A percentile compares a stretch with the other conserved stretches of the same genome.
These are phyloP conservation scores for Botrytis fragariae DNA, from an alignment of 2,329 filamentous ascomycete genomes.

Conservation along the genomic window DNA sequence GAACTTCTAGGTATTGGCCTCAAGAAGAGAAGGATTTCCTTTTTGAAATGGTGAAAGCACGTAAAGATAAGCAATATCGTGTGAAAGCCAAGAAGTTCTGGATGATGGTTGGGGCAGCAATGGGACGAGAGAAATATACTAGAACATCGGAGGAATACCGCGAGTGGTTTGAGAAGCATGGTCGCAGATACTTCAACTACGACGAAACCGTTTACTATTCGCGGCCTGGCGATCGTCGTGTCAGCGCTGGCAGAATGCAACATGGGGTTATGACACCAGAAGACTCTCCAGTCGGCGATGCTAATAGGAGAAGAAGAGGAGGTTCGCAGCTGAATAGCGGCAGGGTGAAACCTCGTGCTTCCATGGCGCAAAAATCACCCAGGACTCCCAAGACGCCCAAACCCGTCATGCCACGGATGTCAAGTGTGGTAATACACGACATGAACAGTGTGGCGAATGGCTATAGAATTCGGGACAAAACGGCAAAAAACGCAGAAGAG, in stretches of 20 bases:
- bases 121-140: not conserved
- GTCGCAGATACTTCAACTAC: not conserved
- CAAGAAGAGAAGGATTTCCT: not conserved
- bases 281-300: not conserved
- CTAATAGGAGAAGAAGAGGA: not conserved
- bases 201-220: not conserved
- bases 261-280: not conserved
- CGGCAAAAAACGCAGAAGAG: not conserved
- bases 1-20: not conserved
- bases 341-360: not conserved
- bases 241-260: not conserved
- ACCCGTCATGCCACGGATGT: not conserved
- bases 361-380: not conserved
- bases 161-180: not conserved
- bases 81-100: fast-evolving
- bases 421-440: not conserved
- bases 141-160: not conserved
- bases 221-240: not conserved
- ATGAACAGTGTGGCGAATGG: not conserved
- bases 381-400: not conserved
- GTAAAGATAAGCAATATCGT: not conserved
- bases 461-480: not conserved
- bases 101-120: not conserved
- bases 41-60: not conserved
- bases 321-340: fast-evolving